A percentile compares a stretch with the other conserved stretches of the same genome.
phyloP scores from a whole-genome alignment of 1,284 basidiomycete genomes.

The Vanrija humicola region DNA sequence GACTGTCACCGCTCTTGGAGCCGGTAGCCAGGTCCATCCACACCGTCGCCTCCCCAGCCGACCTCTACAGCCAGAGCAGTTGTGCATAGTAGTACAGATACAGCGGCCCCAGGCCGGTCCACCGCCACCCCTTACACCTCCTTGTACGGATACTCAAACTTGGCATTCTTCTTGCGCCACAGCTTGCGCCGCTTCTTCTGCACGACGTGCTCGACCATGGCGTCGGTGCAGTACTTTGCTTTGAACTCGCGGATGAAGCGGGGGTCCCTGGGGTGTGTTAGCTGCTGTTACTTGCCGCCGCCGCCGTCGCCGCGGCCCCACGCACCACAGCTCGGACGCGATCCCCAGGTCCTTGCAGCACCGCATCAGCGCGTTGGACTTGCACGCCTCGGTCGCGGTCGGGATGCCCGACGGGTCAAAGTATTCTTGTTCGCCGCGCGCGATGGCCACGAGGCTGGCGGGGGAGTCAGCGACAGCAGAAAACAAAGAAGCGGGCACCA shows the following conservation, averaged over 20 bases:
- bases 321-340: slow-evolving; percentile 91
- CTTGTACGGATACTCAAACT: slow-evolving; percentile 80
- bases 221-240: slow-evolving; percentile 73
- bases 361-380: slow-evolving; percentile 95
- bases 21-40: too few species aligned
- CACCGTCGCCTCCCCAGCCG: too few species aligned
- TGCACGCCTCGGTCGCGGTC: slow-evolving; percentile 91
- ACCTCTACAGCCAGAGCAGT: too few species aligned
- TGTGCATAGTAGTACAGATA: too few species aligned
- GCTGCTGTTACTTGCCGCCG: not conserved
- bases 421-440: slow-evolving; percentile 95
- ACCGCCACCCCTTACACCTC: slow-evolving; percentile 50
- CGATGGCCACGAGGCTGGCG: slow-evolving; percentile 76
- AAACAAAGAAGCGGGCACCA: not conserved
- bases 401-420: slow-evolving; percentile 88
- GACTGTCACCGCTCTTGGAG: too few species aligned
- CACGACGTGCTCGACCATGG: slow-evolving; percentile 73
- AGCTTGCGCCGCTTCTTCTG: slow-evolving; percentile 89
- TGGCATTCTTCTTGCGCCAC: slow-evolving; percentile 82
- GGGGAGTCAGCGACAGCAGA: not conserved
- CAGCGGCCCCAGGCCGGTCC: not conserved
- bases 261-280: slow-evolving; percentile 68
- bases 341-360: slow-evolving; percentile 97
- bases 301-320: slow-evolving; percentile 2
- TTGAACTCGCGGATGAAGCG: slow-evolving; percentile 94